Evolutionary conservation across 257 asterid genomes (phyloP).

Genomic region (Osmanthus fragrans): DNA sequence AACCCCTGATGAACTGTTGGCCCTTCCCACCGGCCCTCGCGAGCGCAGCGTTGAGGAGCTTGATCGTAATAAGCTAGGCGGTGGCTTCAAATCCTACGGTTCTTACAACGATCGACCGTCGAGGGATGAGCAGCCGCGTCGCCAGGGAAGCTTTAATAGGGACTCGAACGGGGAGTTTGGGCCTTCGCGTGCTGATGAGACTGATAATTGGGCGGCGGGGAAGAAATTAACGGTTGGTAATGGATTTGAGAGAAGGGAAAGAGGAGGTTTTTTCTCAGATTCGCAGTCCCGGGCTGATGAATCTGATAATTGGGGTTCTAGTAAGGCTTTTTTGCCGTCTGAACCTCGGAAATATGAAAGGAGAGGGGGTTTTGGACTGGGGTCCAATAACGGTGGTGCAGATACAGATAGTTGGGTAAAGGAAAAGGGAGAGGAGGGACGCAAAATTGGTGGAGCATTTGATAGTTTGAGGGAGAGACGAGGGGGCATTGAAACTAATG

Average conservation of each 20-base stretch:
- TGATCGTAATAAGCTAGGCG: slow-evolving; percentile 58
- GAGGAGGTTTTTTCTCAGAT: slow-evolving; percentile 79
- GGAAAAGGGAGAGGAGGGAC: slow-evolving; percentile 62
- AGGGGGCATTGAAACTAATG: slow-evolving; percentile 49
- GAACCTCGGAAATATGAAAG: slow-evolving; percentile 64
- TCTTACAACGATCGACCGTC: slow-evolving; percentile 26
- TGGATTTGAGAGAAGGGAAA: slow-evolving; percentile 79
- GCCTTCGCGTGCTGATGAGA: slow-evolving; percentile 92
- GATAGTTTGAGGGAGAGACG: slow-evolving; percentile 79
- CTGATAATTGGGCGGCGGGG: slow-evolving; percentile 77
- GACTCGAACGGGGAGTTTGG: slow-evolving; percentile 53
- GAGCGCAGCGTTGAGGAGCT: slow-evolving; percentile 85
- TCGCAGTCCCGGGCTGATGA: slow-evolving; percentile 85
- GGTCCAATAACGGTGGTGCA: slow-evolving; percentile 56
- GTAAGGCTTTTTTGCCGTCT: slow-evolving; percentile 66
- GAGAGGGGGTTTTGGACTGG: slow-evolving; percentile 69
- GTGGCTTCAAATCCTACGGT: slow-evolving; percentile 80
- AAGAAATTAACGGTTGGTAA: slow-evolving; percentile 48
- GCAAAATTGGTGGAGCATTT: slow-evolving; percentile 56
- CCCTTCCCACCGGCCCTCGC: slow-evolving; percentile 90
- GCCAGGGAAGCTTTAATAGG: slow-evolving; percentile 64
- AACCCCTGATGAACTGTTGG: slow-evolving; percentile 50
- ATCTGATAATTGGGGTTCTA: slow-evolving; percentile 80
- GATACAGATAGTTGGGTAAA: slow-evolving; percentile 73
- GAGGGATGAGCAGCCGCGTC: slow-evolving; percentile 76